These are phyloP conservation scores for Lactuca sativa DNA, from an alignment of 129 eudicot genomes.

Conservation along the genomic window DNA sequence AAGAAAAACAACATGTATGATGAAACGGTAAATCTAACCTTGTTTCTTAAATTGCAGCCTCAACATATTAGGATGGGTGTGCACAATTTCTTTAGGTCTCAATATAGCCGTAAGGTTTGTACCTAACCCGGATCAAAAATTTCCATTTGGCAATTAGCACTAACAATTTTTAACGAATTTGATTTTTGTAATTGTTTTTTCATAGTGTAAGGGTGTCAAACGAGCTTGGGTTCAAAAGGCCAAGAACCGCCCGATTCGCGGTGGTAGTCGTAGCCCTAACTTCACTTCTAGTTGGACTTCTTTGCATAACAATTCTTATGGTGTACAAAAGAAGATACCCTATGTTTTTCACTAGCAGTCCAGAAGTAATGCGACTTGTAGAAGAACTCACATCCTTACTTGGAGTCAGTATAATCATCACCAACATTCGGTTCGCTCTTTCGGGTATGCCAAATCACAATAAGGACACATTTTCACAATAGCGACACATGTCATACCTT, in stretches of 20 bases:
- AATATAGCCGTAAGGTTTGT: constrained; percentile 53
- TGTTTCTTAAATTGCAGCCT: constrained; percentile 24
- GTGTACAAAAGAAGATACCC: constrained; percentile 35
- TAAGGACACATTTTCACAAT: no score
- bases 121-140: neutral
- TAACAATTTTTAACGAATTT: neutral
- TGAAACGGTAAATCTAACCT: neutral
- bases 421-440: constrained; percentile 23
- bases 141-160: neutral
- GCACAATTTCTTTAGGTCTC: constrained; percentile 37
- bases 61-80: constrained; percentile 52
- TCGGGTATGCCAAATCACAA: constrained; percentile 21
- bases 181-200: neutral
- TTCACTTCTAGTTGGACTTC: constrained; percentile 32
- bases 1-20: no score
- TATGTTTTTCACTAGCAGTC: constrained; percentile 20
- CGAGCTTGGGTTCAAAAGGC: constrained; percentile 42
- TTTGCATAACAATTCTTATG: constrained; percentile 25
- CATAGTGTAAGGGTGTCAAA: constrained; percentile 62
- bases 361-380: constrained; percentile 36
- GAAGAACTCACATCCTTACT: constrained; percentile 44
- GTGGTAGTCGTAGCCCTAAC: constrained; percentile 31
- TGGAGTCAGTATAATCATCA: constrained; percentile 27
- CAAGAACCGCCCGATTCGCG: constrained; percentile 31
- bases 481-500: neutral